phyloP scores from a whole-genome alignment of 768 basidiomycete genomes.

The Porpolomopsis calyptriformis region DNA sequence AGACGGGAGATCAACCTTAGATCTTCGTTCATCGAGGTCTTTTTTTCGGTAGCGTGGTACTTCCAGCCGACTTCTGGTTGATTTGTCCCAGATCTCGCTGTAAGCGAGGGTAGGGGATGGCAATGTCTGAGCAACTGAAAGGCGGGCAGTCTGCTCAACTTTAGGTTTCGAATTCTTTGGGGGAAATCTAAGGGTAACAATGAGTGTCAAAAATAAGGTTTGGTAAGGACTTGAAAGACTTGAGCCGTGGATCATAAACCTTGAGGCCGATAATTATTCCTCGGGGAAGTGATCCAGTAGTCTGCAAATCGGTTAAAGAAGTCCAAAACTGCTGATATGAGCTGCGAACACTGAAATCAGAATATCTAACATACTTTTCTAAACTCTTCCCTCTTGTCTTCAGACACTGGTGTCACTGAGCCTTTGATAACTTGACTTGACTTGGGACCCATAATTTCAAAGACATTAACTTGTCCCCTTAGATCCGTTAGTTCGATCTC shows the following conservation, averaged over 20 bases:
- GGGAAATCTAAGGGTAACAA: constrained; percentile 53
- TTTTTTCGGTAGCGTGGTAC: constrained; percentile 69
- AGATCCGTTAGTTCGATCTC: constrained; percentile 63
- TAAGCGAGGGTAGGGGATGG: constrained; percentile 52
- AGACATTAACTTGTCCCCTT: constrained; percentile 59
- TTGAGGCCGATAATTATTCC: constrained; percentile 72
- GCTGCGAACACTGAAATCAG: background rate
- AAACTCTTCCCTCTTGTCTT: constrained; percentile 45
- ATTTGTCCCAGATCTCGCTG: constrained; percentile 67
- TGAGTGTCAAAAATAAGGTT: constrained; percentile 4
- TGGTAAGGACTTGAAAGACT: constrained; percentile 33
- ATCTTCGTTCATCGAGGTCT: constrained; percentile 75
- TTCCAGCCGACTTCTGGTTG: constrained; percentile 36
- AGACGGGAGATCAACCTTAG: constrained; percentile 40
- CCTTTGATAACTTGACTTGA: constrained; percentile 66
- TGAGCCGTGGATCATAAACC: constrained; percentile 79
- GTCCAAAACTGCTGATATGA: constrained; percentile 50
- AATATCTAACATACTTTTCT: constrained; percentile 34
- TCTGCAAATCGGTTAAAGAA: constrained; percentile 46
- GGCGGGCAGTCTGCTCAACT: constrained; percentile 14
- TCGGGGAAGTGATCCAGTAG: constrained; percentile 55
- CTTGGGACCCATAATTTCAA: constrained; percentile 86
- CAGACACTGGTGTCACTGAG: constrained; percentile 39
- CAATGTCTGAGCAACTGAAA: constrained; percentile 28
- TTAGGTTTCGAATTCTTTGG: constrained; percentile 58